Percentiles rank a stretch among this genome's conserved stretches.
phyloP scores from a whole-genome alignment of 2,329 filamentous ascomycete genomes.

The Aschersonia sp. region DNA sequence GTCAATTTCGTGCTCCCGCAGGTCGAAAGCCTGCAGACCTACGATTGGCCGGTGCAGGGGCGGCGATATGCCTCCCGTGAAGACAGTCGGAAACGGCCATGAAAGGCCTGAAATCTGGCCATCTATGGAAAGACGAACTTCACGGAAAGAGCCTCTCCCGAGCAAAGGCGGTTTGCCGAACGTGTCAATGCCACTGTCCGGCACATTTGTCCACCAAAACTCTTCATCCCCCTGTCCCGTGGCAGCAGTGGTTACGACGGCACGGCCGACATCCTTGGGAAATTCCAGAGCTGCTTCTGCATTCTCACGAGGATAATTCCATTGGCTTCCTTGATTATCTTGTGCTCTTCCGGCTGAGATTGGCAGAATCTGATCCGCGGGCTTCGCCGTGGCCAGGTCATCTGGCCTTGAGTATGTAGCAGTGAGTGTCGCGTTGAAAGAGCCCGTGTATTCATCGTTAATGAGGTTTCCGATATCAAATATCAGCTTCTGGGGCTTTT shows the following conservation, averaged over 20 bases:
- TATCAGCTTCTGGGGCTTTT: constrained; percentile 54
- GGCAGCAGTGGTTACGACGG: constrained; percentile 62
- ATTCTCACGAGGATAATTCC: constrained; percentile 47
- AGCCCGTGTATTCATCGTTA: constrained; percentile 53
- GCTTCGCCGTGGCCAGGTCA: constrained; percentile 5
- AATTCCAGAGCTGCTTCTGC: constrained; percentile 46
- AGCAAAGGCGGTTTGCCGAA: constrained; percentile 46
- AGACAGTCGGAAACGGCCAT: constrained; percentile 74
- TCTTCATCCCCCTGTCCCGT: constrained; percentile 66
- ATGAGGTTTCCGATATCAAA: constrained; percentile 69
- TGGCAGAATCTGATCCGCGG: constrained; percentile 54
- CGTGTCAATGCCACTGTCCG: constrained; percentile 41
- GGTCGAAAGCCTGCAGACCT: constrained; percentile 64
- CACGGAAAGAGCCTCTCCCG: constrained; percentile 61
- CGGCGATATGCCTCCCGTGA: constrained; percentile 67
- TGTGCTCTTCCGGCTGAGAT: constrained; percentile 39
- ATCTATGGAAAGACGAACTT: constrained; percentile 66
- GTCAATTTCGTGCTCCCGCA: constrained; percentile 69
- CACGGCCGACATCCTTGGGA: constrained; percentile 51
- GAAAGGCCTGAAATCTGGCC: constrained; percentile 56
- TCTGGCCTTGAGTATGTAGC: constrained; percentile 51
- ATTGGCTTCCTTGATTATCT: constrained; percentile 44
- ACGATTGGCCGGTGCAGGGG: constrained; percentile 66
- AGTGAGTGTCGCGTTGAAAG: constrained; percentile 60
- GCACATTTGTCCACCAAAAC: constrained; percentile 75